Evolutionary conservation across 768 basidiomycete species (phyloP), one percentile per base, ranked within the genome.

Genomic region (Hypsizygus marmoreus): DNA sequence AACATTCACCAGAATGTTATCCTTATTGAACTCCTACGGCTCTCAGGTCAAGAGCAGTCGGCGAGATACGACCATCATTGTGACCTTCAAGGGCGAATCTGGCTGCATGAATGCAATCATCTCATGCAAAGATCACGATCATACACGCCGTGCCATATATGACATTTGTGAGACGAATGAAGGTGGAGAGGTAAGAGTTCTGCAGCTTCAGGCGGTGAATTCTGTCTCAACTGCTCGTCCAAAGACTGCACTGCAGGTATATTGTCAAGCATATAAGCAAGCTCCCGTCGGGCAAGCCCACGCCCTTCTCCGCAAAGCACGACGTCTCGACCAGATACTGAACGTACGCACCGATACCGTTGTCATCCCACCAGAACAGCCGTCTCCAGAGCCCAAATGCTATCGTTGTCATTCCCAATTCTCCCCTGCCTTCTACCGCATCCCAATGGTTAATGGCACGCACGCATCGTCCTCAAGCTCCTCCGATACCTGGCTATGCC

Each of bases 171-270:
- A 95, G 59, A 80, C 81, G 17, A 88, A 94, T 54, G 86, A 91
- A 47, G 81, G 79, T 13, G 87, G 77, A 40, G 79, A 94, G 81
- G 95, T 94, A 55, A 55, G 79, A 58, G n/a, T 11, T 20, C 16
- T 40, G 20, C 29, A 42, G 40, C 22, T n/a, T 6, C 14, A 16
- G 30, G 50, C 32, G n/a, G 13, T 24, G 22, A 32, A 26, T 30
- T 36, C 12, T 17, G 22, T 39, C 40, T 10, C 49, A 43, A 42
- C 17, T 54, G 16, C 29, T 41, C 22, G 12, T 33, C 14, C 34
- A 7, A 53, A 97, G 94, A 92, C 91, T 8, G 89, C 92, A 0
- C 76, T 97, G 14, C 92, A 97, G 67, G 82, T 90, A 10, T 98
- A 90, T 63, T 86, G 86, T 42, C 80, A 80, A 49, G 76, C 80